A percentile compares a stretch with the other conserved stretches of the same genome.
Evolutionary conservation across 2,329 filamentous ascomycete species (phyloP).

Genomic region (Ophiostoma sp.): DNA sequence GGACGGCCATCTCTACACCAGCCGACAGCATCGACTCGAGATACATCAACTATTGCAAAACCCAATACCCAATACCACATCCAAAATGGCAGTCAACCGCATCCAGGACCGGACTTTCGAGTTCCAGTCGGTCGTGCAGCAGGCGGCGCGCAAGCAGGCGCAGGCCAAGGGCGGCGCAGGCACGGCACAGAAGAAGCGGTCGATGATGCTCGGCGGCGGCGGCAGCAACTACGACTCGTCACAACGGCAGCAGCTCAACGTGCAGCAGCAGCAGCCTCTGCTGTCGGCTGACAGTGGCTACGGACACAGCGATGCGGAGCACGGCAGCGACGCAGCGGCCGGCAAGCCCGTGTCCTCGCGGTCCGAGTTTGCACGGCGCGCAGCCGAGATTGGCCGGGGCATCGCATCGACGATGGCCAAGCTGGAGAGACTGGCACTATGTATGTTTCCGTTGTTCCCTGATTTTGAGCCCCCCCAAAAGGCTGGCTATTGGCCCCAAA

Average conservation of each 20-base stretch:
- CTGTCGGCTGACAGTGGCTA: slow-evolving; percentile 7
- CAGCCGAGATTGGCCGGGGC: slow-evolving; percentile 84
- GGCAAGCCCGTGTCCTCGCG: slow-evolving; percentile 37
- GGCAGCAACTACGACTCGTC: neutral
- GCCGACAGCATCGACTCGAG: neutral
- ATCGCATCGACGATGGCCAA: slow-evolving; percentile 93
- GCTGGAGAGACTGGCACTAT: slow-evolving; percentile 81
- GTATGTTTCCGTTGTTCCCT: slow-evolving; percentile 42
- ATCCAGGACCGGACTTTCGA: slow-evolving; percentile 96
- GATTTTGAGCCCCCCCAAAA: neutral
- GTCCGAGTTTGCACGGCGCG: slow-evolving; percentile 88
- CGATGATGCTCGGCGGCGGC: slow-evolving; percentile 21
- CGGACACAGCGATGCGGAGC: slow-evolving; percentile 34
- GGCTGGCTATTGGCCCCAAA: neutral
- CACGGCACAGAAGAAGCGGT: slow-evolving; percentile 58
- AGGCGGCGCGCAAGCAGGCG: slow-evolving; percentile 75
- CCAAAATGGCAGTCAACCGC: slow-evolving; percentile 58
- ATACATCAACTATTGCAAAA: neutral
- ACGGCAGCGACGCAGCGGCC: slow-evolving; percentile 63
- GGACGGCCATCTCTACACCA: neutral
- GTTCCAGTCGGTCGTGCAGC: slow-evolving; percentile 84
- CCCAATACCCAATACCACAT: neutral
- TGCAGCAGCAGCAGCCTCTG: slow-evolving; percentile 55
- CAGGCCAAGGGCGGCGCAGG: slow-evolving; percentile 53
- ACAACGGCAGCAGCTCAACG: slow-evolving; percentile 14